Conservation (phyloP, 352 stramenopile species). For the Phytophthora europaea region DNA sequence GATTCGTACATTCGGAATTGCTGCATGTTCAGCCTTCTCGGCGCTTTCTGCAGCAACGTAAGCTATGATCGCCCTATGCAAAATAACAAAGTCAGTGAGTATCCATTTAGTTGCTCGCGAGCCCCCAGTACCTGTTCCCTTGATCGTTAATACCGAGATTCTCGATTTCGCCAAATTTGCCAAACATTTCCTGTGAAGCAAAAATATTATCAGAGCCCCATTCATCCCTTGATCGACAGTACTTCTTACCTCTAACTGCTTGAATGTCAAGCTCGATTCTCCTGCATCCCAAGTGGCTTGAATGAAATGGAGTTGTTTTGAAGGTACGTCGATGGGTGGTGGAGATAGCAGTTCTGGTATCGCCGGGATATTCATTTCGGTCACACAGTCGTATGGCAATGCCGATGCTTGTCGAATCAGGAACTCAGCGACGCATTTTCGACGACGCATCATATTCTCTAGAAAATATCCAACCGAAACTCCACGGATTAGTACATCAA, state of each 20-base stretch:
- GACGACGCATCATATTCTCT: constrained; percentile 40
- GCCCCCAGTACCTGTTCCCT: constrained; percentile 33
- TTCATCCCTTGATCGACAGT: not conserved
- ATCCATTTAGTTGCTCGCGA: not conserved
- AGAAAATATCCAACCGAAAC: not conserved
- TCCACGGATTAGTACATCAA: not conserved
- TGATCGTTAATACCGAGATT: constrained; percentile 38
- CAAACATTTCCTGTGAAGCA: constrained; percentile 37
- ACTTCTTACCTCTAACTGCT: constrained; percentile 37
- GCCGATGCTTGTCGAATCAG: constrained; percentile 59
- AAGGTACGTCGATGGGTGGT: not conserved
- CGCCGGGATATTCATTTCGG: constrained; percentile 44
- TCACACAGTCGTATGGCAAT: constrained; percentile 55
- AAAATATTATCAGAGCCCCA: not conserved
- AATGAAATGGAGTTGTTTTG: constrained; percentile 42
- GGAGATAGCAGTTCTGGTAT: constrained; percentile 33
- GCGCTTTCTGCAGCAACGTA: constrained; percentile 32
- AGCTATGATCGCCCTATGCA: constrained; percentile 44
- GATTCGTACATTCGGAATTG: constrained; percentile 33
- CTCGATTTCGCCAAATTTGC: constrained; percentile 38
- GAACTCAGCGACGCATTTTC: constrained; percentile 53
- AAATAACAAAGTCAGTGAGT: not conserved
- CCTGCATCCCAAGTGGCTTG: constrained; percentile 52
- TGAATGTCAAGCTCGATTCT: constrained; percentile 23
- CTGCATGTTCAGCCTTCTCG: constrained; percentile 28